Evolutionary conservation across 2,329 filamentous ascomycete species (phyloP), one percentile per base, ranked within the genome.

Genomic region (Elsinoe ampelina): DNA sequence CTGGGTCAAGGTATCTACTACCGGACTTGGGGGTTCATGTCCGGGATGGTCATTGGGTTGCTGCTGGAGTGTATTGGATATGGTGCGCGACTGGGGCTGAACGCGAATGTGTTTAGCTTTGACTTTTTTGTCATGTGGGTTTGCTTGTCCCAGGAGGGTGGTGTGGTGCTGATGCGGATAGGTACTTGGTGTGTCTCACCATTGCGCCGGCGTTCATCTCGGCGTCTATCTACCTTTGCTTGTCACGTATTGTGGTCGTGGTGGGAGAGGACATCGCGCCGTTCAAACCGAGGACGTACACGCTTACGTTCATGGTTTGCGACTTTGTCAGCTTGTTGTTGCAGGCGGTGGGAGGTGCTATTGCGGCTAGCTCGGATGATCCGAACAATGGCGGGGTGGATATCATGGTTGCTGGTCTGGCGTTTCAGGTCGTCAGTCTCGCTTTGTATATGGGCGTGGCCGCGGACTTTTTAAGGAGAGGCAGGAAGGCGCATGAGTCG

Each of bases 191-290:
- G 61, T 76, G 74, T 58, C 67, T 83, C 19, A 79, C 80, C 42
- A 75, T 84, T 32, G 77, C 74, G 0, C 80, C 79, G 5, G 80
- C 77, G 17, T 83, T 80, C 65, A 66, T 77, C 56, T 76, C 76
- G 5, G 81, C 75, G 2, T 75, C 72, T 57, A 77, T 82, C 62
- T 82, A 81, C 68, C 65, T 83, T 30, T 77, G 74, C 3, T 72
- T 83, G n/a, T 79, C 80, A 38, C 76, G 80, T 51, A 72, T 82
- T 57, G 75, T 81, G 55, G 65, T 77, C 12, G 73, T 72, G 54
- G 78, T 80, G 54, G 80, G 80, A 11, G 12, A 50, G 15, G 54
- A 59, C n/a, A 45, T 60, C 19, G 61, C 62, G 15, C 59, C 55
- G 22, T 59, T 64, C 42, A 42, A 48, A 2, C 60, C 63, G 11